Evolutionary conservation across 2,329 filamentous ascomycete species (phyloP), one percentile per base, ranked within the genome.

Genomic region (Diplocarpon rosae): DNA sequence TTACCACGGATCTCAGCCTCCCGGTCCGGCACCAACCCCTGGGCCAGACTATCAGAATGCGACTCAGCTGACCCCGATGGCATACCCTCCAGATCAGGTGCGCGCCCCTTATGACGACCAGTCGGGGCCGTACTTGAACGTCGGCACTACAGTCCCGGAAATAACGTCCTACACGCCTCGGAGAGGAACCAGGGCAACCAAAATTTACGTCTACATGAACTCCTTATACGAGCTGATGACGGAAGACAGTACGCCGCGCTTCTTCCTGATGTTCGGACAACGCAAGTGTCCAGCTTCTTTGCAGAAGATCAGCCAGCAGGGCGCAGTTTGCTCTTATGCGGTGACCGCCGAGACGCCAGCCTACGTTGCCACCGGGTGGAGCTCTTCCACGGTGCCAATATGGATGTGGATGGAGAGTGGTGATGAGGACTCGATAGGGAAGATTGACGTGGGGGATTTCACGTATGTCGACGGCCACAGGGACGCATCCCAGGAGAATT

Each of bases 181-280:
- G 36, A 71, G 76, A 57, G 89, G 88, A 35, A 65, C 71, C 29
- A 73, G 75, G 58, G 83, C 84, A 43, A 83, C 82, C 15, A 80
- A 80, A 56, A 68, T 95, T 9, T 73, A 75, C 48, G 71, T 95
- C 52, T 82, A 85, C 60, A 75, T 94, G 27, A 78, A 80, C 42
- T 82, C 83, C 35, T 73, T 80, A 48, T 85, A 85, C 66, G 83
- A 94, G 59, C 66, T 94, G 46, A 74, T 80, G 63, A 73, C 70
- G 28, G 72, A 71, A 68, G 43, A 68, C 73, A 2, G 70, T 70
- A 35, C 33, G 13, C 13, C 13, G 11, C 33, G 5, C 40, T 79
- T 85, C 57, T 80, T 68, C 52, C 65, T 95, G 43, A 74, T 80
- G 37, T 93, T 95, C 63, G 87, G 86, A n/a, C 72, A 75, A n/a